Evolutionary conservation across 495 filamentous ascomycete species (phyloP).

Genomic region (Hypoxylon crocopeplum): DNA sequence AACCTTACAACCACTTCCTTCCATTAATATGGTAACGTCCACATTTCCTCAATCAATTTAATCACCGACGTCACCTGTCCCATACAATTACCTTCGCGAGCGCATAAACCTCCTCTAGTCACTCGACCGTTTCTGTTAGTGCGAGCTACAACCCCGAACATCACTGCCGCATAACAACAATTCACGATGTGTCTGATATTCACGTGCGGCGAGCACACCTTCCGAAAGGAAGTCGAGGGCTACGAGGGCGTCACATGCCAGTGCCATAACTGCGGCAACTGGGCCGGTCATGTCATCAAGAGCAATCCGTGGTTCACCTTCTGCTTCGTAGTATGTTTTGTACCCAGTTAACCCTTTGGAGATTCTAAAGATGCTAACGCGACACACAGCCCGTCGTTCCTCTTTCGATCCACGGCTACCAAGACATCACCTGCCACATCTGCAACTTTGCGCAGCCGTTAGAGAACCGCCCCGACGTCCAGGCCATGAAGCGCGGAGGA

Average conservation of each 20-base stretch:
- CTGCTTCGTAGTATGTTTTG: slow-evolving; percentile 59
- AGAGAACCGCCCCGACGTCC: slow-evolving; percentile 58
- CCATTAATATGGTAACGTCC: not conserved
- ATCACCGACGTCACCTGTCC: no score
- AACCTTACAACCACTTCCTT: not conserved
- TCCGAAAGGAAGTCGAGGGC: slow-evolving; percentile 60
- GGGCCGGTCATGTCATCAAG: slow-evolving; percentile 57
- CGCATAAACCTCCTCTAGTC: not conserved
- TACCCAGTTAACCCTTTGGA: not conserved
- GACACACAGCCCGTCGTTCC: slow-evolving; percentile 57
- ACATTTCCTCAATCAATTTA: no score
- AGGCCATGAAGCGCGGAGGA: slow-evolving; percentile 49
- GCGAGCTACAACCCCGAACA: not conserved
- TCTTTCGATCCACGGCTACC: slow-evolving; percentile 61
- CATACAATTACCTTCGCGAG: no score
- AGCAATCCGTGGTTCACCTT: slow-evolving; percentile 65
- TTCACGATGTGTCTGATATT: slow-evolving; percentile 62
- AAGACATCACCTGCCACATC: slow-evolving; percentile 60
- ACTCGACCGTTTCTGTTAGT: not conserved
- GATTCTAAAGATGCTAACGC: slow-evolving; percentile 29
- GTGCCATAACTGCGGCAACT: slow-evolving; percentile 65
- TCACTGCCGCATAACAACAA: slow-evolving; percentile 4
- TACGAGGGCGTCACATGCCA: slow-evolving; percentile 61
- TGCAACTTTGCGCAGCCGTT: slow-evolving; percentile 65
- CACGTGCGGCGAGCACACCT: slow-evolving; percentile 64